Evolutionary conservation across 352 stramenopile genomes (phyloP).

Genomic region (Globisporangium perplexum): DNA sequence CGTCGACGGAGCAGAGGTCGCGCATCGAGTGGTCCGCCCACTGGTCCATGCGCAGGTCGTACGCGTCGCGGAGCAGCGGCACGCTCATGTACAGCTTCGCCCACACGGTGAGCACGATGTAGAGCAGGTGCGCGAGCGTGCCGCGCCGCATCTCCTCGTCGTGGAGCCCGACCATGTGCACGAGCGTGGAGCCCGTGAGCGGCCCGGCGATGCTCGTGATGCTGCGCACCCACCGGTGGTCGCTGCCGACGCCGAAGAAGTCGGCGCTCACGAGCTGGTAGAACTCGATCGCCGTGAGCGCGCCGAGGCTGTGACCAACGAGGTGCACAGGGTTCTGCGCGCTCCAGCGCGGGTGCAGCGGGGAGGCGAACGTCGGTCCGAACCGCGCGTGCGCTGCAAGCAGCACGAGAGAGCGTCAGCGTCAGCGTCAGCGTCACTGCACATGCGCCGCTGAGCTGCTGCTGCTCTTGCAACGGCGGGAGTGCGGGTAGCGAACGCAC

Average conservation of each 20-base stretch:
- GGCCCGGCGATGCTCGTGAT: conserved; percentile 56
- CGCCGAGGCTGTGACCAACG: conserved; percentile 56
- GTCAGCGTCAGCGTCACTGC: no score
- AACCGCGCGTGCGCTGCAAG: conserved; percentile 33
- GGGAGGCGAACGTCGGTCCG: conserved; percentile 26
- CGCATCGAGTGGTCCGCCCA: conserved; percentile 34
- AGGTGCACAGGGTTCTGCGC: conserved; percentile 45
- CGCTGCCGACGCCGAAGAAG: conserved; percentile 46
- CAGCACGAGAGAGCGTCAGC: no score
- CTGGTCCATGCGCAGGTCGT: conserved; percentile 54
- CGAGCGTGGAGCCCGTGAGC: conserved; percentile 48
- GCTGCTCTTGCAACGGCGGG: no score
- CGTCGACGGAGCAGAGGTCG: conserved; percentile 26
- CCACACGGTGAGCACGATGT: conserved; percentile 32
- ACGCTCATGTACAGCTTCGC: conserved; percentile 32
- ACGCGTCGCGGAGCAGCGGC: conserved; percentile 33
- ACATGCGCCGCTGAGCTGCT: no score
- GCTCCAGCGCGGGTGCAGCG: conserved; percentile 39
- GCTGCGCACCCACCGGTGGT: conserved; percentile 47
- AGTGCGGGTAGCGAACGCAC: background rate
- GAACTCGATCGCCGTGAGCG: conserved; percentile 60
- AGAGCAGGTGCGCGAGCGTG: conserved; percentile 32
- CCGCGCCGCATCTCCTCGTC: conserved; percentile 23
- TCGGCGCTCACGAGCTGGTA: conserved; percentile 62
- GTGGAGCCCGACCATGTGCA: conserved; percentile 43